A percentile compares a stretch with the other conserved stretches of the same genome.
phyloP scores from a whole-genome alignment of 768 basidiomycete genomes.

The Auricularia sp. region DNA sequence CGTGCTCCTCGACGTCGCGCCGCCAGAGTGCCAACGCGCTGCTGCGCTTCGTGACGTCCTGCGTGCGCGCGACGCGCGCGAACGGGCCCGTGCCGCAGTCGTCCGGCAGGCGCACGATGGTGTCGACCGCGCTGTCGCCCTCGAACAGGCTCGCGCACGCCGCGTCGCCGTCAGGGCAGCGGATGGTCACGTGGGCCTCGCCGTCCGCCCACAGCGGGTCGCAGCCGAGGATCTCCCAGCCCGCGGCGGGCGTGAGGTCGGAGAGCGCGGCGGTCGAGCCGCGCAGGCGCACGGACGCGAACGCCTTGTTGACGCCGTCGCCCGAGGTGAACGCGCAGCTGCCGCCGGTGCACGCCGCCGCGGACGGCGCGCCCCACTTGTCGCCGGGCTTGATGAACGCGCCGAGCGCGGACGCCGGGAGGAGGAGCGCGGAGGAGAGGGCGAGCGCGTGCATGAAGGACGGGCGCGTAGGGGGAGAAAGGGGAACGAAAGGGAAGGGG shows the following conservation, averaged over 20 bases:
- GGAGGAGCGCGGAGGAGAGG: too few species aligned
- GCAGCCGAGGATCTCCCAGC: constrained; percentile 44
- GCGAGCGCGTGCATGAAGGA: too few species aligned
- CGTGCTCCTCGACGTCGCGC: not conserved
- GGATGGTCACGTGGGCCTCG: constrained; percentile 36
- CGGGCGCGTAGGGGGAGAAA: too few species aligned
- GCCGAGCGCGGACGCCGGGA: too few species aligned
- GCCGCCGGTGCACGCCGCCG: not conserved
- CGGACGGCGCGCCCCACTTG: too few species aligned
- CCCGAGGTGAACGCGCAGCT: not conserved
- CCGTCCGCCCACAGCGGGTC: constrained; percentile 24
- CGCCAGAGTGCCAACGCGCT: not conserved
- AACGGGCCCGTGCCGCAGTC: constrained; percentile 21
- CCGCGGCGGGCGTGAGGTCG: constrained; percentile 36
- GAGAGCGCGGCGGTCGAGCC: constrained; percentile 12
- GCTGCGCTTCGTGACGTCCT: not conserved
- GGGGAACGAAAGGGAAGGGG: too few species aligned
- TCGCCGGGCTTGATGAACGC: too few species aligned
- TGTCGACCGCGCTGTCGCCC: not conserved
- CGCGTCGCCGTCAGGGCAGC: constrained; percentile 28
- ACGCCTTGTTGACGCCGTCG: not conserved
- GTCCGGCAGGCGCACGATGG: not conserved
- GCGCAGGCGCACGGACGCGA: not conserved
- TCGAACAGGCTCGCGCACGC: constrained; percentile 2
- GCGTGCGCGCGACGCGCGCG: constrained; percentile 20